Evolutionary conservation across 495 filamentous ascomycete species (phyloP).

Genomic region (Aspergillus nidulans): DNA sequence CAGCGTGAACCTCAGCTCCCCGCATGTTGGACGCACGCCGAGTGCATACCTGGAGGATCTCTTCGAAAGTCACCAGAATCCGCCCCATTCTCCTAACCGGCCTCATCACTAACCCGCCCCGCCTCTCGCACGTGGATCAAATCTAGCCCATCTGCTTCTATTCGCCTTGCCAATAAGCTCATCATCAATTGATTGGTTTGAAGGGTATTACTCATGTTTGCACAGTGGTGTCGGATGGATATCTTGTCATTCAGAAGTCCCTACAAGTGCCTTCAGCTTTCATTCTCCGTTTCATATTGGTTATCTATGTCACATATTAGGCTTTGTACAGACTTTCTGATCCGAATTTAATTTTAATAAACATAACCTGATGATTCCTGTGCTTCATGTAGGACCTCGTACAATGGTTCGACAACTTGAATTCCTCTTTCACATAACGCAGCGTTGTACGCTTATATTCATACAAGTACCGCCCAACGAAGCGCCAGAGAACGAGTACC

Average conservation of each 20-base stretch:
- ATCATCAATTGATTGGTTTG: not conserved
- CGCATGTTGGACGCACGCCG: slow-evolving; percentile 71
- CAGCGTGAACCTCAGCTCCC: slow-evolving; percentile 61
- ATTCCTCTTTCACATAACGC: not conserved
- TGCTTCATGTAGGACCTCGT: not conserved
- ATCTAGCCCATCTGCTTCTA: no score
- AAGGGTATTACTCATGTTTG: not conserved
- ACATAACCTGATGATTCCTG: not conserved
- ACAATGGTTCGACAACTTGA: not conserved
- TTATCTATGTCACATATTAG: not conserved
- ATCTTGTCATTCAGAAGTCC: not conserved
- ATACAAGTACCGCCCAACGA: not conserved
- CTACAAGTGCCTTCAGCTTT: not conserved
- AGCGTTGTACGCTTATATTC: not conserved
- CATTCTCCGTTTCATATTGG: not conserved
- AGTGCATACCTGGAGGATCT: slow-evolving; percentile 92
- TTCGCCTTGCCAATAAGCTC: no score
- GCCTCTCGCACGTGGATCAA: no score
- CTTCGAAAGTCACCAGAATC: slow-evolving; percentile 60
- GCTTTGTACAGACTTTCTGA: not conserved
- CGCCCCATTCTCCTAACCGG: slow-evolving; percentile 24
- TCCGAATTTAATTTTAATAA: not conserved
- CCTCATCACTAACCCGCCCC: not conserved
- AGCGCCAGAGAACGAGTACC: not conserved
- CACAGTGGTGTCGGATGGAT: not conserved